phyloP scores from a whole-genome alignment of 2,329 filamentous ascomycete genomes.

The Phyllosticta citrichinensis region DNA sequence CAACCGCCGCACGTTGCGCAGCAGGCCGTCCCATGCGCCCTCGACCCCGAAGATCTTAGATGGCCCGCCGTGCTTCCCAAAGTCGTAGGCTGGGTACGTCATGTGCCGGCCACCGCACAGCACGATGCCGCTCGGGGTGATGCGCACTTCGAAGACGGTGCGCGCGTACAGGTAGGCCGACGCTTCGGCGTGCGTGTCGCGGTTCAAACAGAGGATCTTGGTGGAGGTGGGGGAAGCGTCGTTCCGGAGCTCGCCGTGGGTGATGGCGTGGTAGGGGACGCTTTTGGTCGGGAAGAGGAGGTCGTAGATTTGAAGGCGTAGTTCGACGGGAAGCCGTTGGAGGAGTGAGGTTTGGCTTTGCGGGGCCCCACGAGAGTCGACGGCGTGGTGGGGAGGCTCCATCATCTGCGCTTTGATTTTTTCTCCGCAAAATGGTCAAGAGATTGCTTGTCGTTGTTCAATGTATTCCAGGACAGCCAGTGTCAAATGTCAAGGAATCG shows the following conservation, averaged over 20 bases:
- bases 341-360: background rate
- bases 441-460: no score
- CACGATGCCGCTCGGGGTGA: slow-evolving; percentile 1
- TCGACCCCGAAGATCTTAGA: background rate
- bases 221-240: background rate
- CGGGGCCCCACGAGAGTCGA: background rate
- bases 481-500: background rate
- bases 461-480: no score
- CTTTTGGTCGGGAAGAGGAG: slow-evolving; percentile 5
- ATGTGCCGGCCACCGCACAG: background rate
- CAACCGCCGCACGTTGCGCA: background rate
- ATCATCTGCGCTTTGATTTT: background rate
- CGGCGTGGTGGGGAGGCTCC: background rate
- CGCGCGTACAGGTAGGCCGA: background rate
- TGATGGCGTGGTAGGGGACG: background rate
- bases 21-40: background rate
- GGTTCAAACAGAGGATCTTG: slow-evolving; percentile 1
- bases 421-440: background rate
- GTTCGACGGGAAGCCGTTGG: slow-evolving; percentile 4
- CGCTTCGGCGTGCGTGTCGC: slow-evolving; percentile 3
- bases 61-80: slow-evolving; percentile 8
- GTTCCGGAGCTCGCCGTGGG: background rate
- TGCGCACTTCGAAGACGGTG: background rate
- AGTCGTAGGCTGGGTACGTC: slow-evolving; percentile 3
- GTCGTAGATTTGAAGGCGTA: slow-evolving; percentile 10